Base-by-base conservation (phyloP, 768 basidiomycete genomes). In the Suillus clintonianus region DNA sequence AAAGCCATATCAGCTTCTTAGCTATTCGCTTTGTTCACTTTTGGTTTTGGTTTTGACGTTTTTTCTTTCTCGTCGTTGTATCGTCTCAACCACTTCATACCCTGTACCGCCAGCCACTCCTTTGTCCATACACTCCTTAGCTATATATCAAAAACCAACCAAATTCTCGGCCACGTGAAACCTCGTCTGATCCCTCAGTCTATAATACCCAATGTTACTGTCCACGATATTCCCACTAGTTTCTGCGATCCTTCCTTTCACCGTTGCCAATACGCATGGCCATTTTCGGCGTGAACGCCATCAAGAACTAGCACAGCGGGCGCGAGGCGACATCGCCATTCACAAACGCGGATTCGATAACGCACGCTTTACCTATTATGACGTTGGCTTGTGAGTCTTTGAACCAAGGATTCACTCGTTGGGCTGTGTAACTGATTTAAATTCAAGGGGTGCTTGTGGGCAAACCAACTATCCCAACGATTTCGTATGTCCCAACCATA, bases 361-460 rank as follows among this genome's bases (percentile, higher is more conserved):
- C 51, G 68, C 82, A 4, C 82, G 81, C 60, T 82, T 82, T 74
- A 83, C 86, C 5, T 89, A 75, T 64, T 89, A 85, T 67, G 79
- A 83, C 36, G 82, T 79, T 62, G 85, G 85, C 56, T 67, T 84
- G 85, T 85, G 65, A 68, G 77, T 69, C 55, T 32, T 50, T 17
- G 4, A 17, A 37, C 5, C 22, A 32, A n/a, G n/a, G 17, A 36
- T 19, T 64, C 74, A 37, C 36, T 62, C 45, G 6, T 19, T 68
- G 48, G 14, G 11, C 11, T 43, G 32, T 41, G 68, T 13, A 66
- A 42, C 30, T 60, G 17, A 19, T 41, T 36, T 8, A 0, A 42
- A 59, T 69, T 1, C 63, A 50, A 87, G 86, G 42, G 86, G 86
- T 72, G 86, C 86, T 59, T 88, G 87, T 67, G 86, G 86, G 19